Evolutionary conservation across 164 flowering plant genomes (phyloP), one percentile per base, ranked within the genome.

Genomic region (Macadamia tetraphylla): DNA sequence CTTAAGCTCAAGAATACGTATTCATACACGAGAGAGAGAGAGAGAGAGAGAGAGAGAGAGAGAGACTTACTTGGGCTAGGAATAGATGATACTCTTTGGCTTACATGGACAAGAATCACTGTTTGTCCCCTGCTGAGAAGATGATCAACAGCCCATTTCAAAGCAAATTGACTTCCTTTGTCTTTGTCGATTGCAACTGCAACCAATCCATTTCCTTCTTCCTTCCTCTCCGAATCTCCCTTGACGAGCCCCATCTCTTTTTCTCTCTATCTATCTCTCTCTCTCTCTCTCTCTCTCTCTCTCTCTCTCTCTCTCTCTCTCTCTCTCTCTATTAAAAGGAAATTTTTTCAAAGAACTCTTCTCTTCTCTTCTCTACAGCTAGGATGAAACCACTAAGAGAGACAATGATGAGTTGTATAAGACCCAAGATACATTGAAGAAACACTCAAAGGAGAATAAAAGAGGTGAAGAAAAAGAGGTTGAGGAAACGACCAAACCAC

Each of bases 171-270:
- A 84, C 98, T 92, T 9, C 84, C 71, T 65, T 86, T 88, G 66
- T 88, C 94, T 48, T 71, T 87, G 75, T 92, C 94, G 31, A 92
- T 81, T 6, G 94, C 96, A 59, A 92, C 91, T 17, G 88, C 96
- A 15, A 88, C 79, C 67, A 73, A 59, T 59, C 77, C 83, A 62
- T 73, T 62, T 43, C 65, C 68, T 12, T 44, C 76, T 5, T 66
- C 77, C 65, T 63, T 75, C 55, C 64, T 74, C 15, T 65, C 72
- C 23, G 52, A 70, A 57, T 49, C 55, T 17, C 65, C 35, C 53
- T 65, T 73, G 29, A 17, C 3, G 31, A 64, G 44, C 75, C 74
- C 66, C 77, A 69, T 78, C 46, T 60, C n/a, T 46, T 65, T 49
- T 18, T 76, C 42, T 15, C 57, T 6, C 51, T 46, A 46, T 46